These are phyloP conservation scores for Baeospora myosura DNA, from an alignment of 1,284 basidiomycete genomes.

Conservation along the genomic window DNA sequence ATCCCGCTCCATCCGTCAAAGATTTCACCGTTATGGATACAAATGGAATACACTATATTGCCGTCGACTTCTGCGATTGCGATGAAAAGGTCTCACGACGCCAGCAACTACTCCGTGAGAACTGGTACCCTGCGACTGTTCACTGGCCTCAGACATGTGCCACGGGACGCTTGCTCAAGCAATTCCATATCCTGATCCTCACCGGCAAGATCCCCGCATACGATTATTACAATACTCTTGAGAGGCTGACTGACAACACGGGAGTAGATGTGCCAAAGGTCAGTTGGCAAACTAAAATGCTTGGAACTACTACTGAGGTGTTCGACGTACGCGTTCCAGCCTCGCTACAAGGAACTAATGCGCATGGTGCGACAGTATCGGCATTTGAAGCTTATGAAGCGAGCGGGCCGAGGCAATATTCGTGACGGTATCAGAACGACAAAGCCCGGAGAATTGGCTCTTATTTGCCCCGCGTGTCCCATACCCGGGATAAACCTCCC, in stretches of 20 bases:
- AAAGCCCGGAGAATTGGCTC: conserved; percentile 14
- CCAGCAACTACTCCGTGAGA: conserved; percentile 20
- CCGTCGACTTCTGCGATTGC: conserved; percentile 27
- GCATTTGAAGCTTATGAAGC: conserved; percentile 22
- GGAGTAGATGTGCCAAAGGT: conserved; percentile 10
- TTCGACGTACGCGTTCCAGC: not conserved
- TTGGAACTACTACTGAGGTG: not conserved
- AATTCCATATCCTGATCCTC: conserved; percentile 18
- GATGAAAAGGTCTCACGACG: not conserved
- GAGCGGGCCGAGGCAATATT: conserved; percentile 15
- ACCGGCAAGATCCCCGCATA: conserved; percentile 16
- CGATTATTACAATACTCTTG: conserved; percentile 20
- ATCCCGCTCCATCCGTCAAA: conserved; percentile 2
- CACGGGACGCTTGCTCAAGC: conserved; percentile 18
- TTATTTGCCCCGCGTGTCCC: conserved; percentile 26
- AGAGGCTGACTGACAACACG: conserved; percentile 18
- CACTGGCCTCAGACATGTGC: conserved; percentile 19
- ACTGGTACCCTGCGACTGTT: conserved; percentile 19
- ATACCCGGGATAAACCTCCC: conserved; percentile 21
- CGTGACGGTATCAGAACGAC: conserved; percentile 6
- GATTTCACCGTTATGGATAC: conserved; percentile 23
- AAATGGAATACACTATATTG: conserved; percentile 25
- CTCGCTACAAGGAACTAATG: conserved; percentile 12
- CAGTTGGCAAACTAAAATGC: not conserved
- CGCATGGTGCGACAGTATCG: conserved; percentile 13